These are phyloP conservation scores for Sporothrix luriei DNA, from an alignment of 2,329 filamentous ascomycete species.

Conservation along the genomic window DNA sequence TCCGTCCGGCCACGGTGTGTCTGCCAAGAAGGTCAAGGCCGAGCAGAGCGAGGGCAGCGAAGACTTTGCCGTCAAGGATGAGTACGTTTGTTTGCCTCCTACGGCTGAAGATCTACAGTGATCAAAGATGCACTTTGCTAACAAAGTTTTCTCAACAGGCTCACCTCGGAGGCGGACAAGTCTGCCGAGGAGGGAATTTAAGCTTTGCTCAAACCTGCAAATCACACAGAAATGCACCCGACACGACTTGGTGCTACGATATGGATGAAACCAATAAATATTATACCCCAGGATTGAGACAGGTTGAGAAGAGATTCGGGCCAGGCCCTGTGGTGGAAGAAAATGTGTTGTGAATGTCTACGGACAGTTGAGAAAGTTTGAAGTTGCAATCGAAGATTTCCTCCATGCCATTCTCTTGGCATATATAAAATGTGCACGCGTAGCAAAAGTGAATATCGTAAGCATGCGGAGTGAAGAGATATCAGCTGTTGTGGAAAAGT, in stretches of 20 bases:
- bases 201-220: background rate
- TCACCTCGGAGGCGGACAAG: background rate
- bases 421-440: too few relatives aligned
- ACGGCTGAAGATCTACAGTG: too few relatives aligned
- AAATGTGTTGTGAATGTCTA: background rate
- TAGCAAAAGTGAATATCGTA: too few relatives aligned
- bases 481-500: too few relatives aligned
- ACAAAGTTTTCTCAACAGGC: background rate
- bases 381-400: slow-evolving; percentile 2
- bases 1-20: background rate
- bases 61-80: slow-evolving; percentile 29
- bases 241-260: background rate
- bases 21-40: slow-evolving; percentile 34
- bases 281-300: background rate
- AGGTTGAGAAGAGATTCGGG: background rate
- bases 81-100: slow-evolving; percentile 26
- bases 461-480: too few relatives aligned
- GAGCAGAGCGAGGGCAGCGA: background rate
- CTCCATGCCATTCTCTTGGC: background rate
- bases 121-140: background rate
- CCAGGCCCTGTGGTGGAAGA: background rate
- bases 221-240: background rate
- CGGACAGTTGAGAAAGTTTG: background rate
- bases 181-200: slow-evolving; percentile 1
- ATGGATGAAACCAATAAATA: background rate